phyloP scores from a whole-genome alignment of 148 eudicot species.

The Oxyria digyna region DNA sequence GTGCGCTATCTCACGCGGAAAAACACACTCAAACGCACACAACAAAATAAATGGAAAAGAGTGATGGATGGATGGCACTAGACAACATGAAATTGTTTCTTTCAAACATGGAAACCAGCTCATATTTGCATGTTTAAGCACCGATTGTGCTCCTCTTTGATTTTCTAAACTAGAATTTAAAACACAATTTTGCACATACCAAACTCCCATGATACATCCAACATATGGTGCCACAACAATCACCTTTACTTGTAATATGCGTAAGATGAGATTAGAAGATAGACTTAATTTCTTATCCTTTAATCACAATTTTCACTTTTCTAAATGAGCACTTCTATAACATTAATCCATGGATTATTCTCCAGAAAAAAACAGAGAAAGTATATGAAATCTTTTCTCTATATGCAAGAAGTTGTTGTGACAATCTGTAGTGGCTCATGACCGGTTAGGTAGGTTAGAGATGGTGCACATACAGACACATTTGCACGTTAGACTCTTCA shows the following conservation, averaged over 20 bases:
- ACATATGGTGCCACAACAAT: background rate
- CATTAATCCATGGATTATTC: too few species aligned
- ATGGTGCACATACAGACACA: too few species aligned
- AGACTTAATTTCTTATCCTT: background rate
- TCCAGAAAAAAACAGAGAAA: too few species aligned
- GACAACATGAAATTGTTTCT: background rate
- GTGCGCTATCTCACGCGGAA: background rate
- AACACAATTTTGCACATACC: background rate
- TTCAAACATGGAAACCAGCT: slow-evolving; percentile 2
- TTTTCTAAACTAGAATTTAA: background rate
- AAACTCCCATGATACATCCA: background rate
- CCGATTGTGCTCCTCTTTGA: background rate
- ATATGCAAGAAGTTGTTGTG: too few species aligned
- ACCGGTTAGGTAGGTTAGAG: too few species aligned
- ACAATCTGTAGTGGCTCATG: too few species aligned
- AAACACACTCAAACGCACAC: background rate
- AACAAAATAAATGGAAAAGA: background rate
- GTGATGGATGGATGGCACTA: background rate
- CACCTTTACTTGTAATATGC: background rate
- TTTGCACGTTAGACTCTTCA: too few species aligned
- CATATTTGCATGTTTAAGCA: slow-evolving; percentile 2
- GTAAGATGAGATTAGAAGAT: background rate
- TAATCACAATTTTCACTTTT: too few species aligned
- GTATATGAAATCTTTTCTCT: too few species aligned
- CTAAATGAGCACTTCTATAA: too few species aligned